Base-by-base conservation (phyloP, 2,329 filamentous ascomycete genomes). In the Aureobasidium lini region DNA sequence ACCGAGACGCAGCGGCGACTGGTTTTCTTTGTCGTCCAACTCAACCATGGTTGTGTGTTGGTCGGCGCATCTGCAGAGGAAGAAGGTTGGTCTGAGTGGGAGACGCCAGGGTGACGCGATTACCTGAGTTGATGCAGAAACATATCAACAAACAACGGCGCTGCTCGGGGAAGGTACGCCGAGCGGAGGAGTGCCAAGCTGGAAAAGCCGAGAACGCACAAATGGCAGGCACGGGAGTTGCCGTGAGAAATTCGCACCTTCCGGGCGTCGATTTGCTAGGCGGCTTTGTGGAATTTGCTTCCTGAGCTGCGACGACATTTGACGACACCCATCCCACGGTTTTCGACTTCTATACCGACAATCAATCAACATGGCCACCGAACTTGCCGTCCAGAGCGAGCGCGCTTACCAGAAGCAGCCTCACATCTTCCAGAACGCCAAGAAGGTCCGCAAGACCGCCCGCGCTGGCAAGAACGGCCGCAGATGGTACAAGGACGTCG, bases 331-430 rank as follows among this genome's bases (percentile, higher is more conserved):
- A 42, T 34, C 40, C 52, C 32, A 40, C 48, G 43, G 59, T 56
- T 34, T 34, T 46, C 59, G 59, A 62, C 49, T 44, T 39, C 59
- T 36, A 53, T 43, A 43, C 23, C 60, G 60, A 36, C 40, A 56
- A 50, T 48, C 57, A 44, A 81, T 80, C 83, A 85, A 77, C 79
- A 96, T 95, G 91, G 91, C 91, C 78, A 96, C 91, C 85, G 91
- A 96, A 85, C 85, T 96, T 83, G 95, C 91, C 79, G 94, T 99
- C 81, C 94, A 99, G 88, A 95, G 90, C 79, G 94, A 99, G 88
- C 93, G 94, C 84, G 94, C 94, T 85, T 99, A 89, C 90, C 94
- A 97, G 83, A 99, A 99, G 88, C 93, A 99, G 86, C 94, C 94
- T 79, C 94, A 99, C 82, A 96, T 99, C 85, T 99, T 97, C 90